These are phyloP conservation scores for Erythrophleum fordii DNA, from an alignment of 306 rosid species.

Conservation along the genomic window DNA sequence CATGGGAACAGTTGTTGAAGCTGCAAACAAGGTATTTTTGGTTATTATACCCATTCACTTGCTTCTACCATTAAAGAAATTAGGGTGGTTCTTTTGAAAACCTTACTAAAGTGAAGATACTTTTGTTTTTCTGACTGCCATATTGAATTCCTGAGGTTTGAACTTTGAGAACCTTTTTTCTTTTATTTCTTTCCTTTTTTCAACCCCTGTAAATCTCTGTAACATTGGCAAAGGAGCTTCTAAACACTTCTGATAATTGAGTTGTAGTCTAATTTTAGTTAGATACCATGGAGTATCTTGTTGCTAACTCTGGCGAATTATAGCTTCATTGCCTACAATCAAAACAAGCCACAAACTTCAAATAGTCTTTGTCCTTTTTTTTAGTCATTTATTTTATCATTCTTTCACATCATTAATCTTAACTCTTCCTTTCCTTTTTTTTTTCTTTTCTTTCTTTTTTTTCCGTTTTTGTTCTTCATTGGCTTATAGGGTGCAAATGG, in stretches of 20 bases:
- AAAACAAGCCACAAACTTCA: not conserved
- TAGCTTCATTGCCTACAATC: not conserved
- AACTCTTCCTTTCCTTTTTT: not conserved
- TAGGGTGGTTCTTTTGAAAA: slow-evolving; percentile 14
- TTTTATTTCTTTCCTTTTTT: not conserved
- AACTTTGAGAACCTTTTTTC: slow-evolving; percentile 25
- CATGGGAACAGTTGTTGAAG: slow-evolving; percentile 81
- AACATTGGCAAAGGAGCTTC: not conserved
- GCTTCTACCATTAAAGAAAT: slow-evolving; percentile 21
- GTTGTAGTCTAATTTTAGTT: not conserved
- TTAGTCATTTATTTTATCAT: not conserved
- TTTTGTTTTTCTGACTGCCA: not conserved
- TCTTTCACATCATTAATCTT: slow-evolving; percentile 1
- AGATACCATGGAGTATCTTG: not conserved
- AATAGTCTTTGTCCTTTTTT: slow-evolving; percentile 16
- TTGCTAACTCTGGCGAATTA: slow-evolving; percentile 4
- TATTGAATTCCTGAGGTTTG: slow-evolving; percentile 24
- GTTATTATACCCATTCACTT: slow-evolving; percentile 11
- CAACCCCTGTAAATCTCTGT: not conserved
- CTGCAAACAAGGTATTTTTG: slow-evolving; percentile 60
- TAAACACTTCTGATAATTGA: not conserved
- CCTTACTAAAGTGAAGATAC: slow-evolving; percentile 2
- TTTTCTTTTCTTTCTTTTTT: not conserved
- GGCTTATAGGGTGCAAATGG: slow-evolving; percentile 62
- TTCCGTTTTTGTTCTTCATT: not conserved